Conservation (phyloP, 495 filamentous ascomycete species). For the Copromyces sp. region DNA sequence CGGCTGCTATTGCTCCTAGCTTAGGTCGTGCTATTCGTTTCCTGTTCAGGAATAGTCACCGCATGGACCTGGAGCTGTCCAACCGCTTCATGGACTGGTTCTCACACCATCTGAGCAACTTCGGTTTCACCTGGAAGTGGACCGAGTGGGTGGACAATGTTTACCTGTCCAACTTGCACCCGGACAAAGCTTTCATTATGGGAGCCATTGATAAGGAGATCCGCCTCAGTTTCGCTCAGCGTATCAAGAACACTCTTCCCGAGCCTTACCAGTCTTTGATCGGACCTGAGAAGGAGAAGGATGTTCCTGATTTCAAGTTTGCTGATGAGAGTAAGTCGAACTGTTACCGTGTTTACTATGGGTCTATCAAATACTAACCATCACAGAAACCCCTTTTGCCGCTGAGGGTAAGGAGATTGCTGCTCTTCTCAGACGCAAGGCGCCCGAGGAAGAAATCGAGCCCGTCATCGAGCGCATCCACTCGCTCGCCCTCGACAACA, state of each 20-base stretch:
- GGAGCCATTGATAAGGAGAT: slow-evolving; percentile 96
- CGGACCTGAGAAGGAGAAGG: slow-evolving; percentile 77
- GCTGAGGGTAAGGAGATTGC: slow-evolving; percentile 71
- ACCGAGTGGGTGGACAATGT: slow-evolving; percentile 93
- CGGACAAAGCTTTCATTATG: slow-evolving; percentile 83
- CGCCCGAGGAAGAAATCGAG: slow-evolving; percentile 70
- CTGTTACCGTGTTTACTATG: too few species aligned
- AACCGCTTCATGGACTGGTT: slow-evolving; percentile 97
- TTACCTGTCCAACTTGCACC: slow-evolving; percentile 61
- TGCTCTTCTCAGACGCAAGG: slow-evolving; percentile 70
- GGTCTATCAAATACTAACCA: slow-evolving; percentile 6
- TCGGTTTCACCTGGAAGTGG: slow-evolving; percentile 99
- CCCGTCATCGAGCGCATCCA: slow-evolving; percentile 68
- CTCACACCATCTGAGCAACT: slow-evolving; percentile 94
- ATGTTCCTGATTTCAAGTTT: slow-evolving; percentile 92
- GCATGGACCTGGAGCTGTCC: slow-evolving; percentile 76
- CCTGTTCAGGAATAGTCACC: slow-evolving; percentile 68
- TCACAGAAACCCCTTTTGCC: slow-evolving; percentile 65
- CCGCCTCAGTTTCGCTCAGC: slow-evolving; percentile 87
- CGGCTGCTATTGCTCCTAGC: slow-evolving; percentile 90
- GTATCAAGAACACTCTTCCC: slow-evolving; percentile 88
- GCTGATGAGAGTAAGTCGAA: slow-evolving; percentile 55
- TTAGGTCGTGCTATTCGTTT: slow-evolving; percentile 89
- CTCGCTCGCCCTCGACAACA: slow-evolving; percentile 54
- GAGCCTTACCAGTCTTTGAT: slow-evolving; percentile 77